Evolutionary conservation across 768 basidiomycete species (phyloP), one percentile per base, ranked within the genome.

Genomic region (Hypsizygus marmoreus): DNA sequence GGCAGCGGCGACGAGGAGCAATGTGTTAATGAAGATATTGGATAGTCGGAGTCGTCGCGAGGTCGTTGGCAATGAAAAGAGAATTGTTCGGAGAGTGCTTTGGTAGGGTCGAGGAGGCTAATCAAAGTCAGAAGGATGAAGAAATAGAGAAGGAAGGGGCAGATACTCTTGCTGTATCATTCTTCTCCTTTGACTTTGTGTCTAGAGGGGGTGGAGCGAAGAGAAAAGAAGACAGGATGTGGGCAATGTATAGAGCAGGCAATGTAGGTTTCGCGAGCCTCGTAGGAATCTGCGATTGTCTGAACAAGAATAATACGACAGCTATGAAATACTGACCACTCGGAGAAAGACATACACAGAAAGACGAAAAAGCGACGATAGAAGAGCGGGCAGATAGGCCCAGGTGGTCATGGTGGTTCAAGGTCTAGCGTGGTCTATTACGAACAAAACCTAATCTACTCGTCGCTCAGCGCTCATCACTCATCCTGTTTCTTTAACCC

Each of bases 261-360:
- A 70, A 46, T 6, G 66, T 50, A 12, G 60, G 61, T 37, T 65
- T 63, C 23, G 56, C 68, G 4, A 68, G 59, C 13, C 61, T 55
- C 24, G 69, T 66, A 8, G 76, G 73, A 28, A 77, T 71, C 76
- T 74, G 45, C 26, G 44, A 35, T 40, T 22, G 30, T 36, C 28
- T 29, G 34, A 16, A 43, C 43, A 6, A 34, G 5, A 22, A 19
- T 31, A 20, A 46, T 16, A 23, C 22, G 11, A 17, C 38, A 26
- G 13, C 14, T 2, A 2, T 35, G 22, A 28, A 20, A 29, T 13
- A 67, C 77, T 43, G 43, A 77, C 80, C 24, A 83, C 66, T 52
- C 74, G 62, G 22, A 83, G 69, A 50, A 81, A 83, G 17, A 81
- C 28, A 61, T 73, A 79, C 24, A 64, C 53, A 31, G 63, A 49